Conservation (phyloP, 164 flowering plant species). For the Akebia trifoliata region DNA sequence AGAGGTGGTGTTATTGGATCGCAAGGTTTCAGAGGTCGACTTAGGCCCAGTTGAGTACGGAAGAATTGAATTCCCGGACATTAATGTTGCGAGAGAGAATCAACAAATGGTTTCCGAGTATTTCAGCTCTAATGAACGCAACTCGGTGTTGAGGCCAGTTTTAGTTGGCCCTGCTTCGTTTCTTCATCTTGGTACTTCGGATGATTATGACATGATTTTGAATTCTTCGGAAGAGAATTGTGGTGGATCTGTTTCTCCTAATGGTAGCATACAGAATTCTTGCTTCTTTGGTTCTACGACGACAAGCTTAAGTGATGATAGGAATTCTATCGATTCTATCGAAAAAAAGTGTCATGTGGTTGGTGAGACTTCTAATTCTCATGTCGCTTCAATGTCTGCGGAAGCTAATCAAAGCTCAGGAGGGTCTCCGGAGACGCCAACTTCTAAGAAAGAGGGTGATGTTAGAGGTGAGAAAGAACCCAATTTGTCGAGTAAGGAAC, state of each 20-base stretch:
- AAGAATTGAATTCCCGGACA: constrained; percentile 81
- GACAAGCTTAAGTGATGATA: constrained; percentile 59
- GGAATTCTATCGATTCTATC: constrained; percentile 41
- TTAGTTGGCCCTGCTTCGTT: constrained; percentile 39
- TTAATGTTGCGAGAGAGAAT: constrained; percentile 53
- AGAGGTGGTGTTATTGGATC: constrained; percentile 57
- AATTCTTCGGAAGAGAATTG: constrained; percentile 39
- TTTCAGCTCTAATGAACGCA: constrained; percentile 34
- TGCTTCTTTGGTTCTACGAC: constrained; percentile 54
- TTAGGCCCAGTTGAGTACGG: constrained; percentile 55
- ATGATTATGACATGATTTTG: constrained; percentile 56
- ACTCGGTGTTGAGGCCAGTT: constrained; percentile 21
- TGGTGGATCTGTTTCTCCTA: constrained; percentile 39
- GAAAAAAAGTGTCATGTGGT: constrained; percentile 34
- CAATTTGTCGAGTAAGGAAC: constrained; percentile 26
- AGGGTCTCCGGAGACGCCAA: constrained; percentile 48
- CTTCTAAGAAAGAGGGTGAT: constrained; percentile 40
- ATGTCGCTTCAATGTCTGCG: constrained; percentile 19
- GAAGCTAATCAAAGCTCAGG: constrained; percentile 24
- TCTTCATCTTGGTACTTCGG: constrained; percentile 59
- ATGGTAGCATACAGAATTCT: constrained; percentile 45
- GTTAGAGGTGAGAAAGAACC: constrained; percentile 23
- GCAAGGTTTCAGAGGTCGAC: constrained; percentile 31
- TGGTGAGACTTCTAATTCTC: constrained; percentile 25
- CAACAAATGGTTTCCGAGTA: constrained; percentile 74